Base-by-base conservation (phyloP, 257 asterid species). In the Linderniella brevidens region DNA sequence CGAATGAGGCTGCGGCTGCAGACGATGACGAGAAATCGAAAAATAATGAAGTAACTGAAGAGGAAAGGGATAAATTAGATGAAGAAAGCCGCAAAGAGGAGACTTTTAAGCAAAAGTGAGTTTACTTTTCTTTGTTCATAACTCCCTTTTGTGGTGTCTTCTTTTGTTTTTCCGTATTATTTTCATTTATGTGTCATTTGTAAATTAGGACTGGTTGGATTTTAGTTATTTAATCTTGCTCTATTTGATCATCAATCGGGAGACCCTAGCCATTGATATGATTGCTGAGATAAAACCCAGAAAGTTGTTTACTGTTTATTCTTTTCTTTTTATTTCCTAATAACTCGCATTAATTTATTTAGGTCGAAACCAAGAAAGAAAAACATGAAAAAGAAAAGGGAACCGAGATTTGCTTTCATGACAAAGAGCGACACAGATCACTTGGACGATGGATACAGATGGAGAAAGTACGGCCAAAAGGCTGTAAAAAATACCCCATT, bases 401-500 rank as follows among this genome's bases (percentile, higher is more conserved):
- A 73, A 15, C 72, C 86, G 48, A 73, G 96, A 79, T 76, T 80
- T 71, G 95, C 98, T 58, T 88, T 88, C 93, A 71, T 74, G 87
- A 88, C 96, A 20, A 85, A 85, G 82, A 81, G 80, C 52, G 93
- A 80, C 35, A 71, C 80, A 17, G 95, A 88, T 74, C 72, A 83
- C 60, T 68, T 84, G 74, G 97, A 88, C 58, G 97, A 88, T 74
- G 95, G 97, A 2, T 88, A 63, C 60, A 72, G 92, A 80, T 88
- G 94, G 95, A 76, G 93, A 68, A 88, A 88, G 69, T 88, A 84
- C 66, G 97, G 95, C 42, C 93, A 80, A 60, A 88, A 88, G 64
- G 90, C 95, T 25, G 95, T 88, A 4, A 88, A 88, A 62, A 76
- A 84, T 69, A 88, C 92, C 73, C 93, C 95, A 18, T 88, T 80